Evolutionary conservation across 805 yeast genomes (phyloP), one percentile per base, ranked within the genome.

Genomic region (Pichia cabralensis): DNA sequence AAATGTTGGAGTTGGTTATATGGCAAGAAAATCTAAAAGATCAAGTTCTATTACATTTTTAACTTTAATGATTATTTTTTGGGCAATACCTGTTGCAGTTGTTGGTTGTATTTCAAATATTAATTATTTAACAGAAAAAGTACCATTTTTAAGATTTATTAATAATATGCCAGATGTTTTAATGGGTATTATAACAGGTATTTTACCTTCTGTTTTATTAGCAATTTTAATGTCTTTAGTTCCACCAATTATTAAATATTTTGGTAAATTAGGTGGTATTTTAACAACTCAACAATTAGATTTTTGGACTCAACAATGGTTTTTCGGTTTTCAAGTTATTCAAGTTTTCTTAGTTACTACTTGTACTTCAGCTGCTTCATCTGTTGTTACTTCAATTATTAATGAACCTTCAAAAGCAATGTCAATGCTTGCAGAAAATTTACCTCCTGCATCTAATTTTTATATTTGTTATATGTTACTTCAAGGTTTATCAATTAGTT

Each of bases 81-180:
- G 97, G 97, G 78, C 95, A 28, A 76, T 89, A 48, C 98, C 98
- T 8, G 96, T 89, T 26, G 95, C 96, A n/a, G 86, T 85, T 49
- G 95, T 89, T 33, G 97, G 97, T 72, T 71, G 76, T 47, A 79
- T 92, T 44, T 89, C 97, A 17, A 92, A 89, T 59, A 71, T 89
- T 46, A 75, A 79, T 44, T 78, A 69, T 50, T 65, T 86, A 52
- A 83, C 81, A 25, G 63, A 69, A 24, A 75, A 71, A 43, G 71
- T 89, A 21, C 84, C 65, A 8, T 92, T 83, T 65, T 69, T 89
- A 52, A 58, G 67, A 26, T 92, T 84, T 60, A 70, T 89, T 47
- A 63, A 78, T 52, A 75, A 81, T 35, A 64, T 88, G 63, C 96
- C 96, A 11, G 22, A 42, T 1, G 64, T 61, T 8, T 53, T 89